These are phyloP conservation scores for Selaginella moellendorffii DNA, from an alignment of 75 land plant species.

Conservation along the genomic window DNA sequence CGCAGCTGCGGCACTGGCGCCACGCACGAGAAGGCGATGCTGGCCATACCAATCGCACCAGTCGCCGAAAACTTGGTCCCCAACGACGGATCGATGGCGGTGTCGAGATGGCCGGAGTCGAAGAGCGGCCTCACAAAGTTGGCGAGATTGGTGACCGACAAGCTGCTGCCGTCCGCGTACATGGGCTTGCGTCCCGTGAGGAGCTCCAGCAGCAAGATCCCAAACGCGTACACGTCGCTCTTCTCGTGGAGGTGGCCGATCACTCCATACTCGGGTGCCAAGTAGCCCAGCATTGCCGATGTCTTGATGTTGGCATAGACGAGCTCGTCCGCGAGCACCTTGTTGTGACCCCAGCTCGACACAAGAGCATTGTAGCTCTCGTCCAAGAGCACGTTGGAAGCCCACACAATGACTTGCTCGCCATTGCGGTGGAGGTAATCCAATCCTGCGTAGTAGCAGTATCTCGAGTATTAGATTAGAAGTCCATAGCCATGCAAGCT, in stretches of 20 bases:
- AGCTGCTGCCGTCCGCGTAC: neutral
- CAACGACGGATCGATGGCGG: slow-evolving; percentile 47
- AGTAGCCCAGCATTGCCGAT: slow-evolving; percentile 66
- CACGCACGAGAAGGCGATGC: slow-evolving; percentile 50
- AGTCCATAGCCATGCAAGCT: too few species aligned
- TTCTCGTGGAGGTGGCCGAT: slow-evolving; percentile 51
- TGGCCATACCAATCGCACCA: slow-evolving; percentile 45
- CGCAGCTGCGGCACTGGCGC: slow-evolving; percentile 36
- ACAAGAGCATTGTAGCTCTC: slow-evolving; percentile 40
- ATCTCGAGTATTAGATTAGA: too few species aligned
- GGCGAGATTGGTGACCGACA: slow-evolving; percentile 4
- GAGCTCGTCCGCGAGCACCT: slow-evolving; percentile 65
- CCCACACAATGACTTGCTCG: slow-evolving; percentile 51
- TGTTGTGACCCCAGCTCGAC: slow-evolving; percentile 53
- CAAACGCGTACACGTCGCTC: slow-evolving; percentile 79
- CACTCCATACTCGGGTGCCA: slow-evolving; percentile 71
- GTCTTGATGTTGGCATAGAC: slow-evolving; percentile 59
- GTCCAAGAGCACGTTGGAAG: slow-evolving; percentile 65
- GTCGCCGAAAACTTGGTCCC: slow-evolving; percentile 32
- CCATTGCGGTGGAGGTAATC: slow-evolving; percentile 51
- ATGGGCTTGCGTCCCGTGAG: slow-evolving; percentile 41
- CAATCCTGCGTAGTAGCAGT: slow-evolving; percentile 34
- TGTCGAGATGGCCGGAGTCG: slow-evolving; percentile 34
- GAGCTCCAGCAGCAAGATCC: slow-evolving; percentile 56
- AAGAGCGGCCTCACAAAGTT: slow-evolving; percentile 21